Evolutionary conservation across 2,329 filamentous ascomycete genomes (phyloP).

Genomic region (Metarhizium rileyi): DNA sequence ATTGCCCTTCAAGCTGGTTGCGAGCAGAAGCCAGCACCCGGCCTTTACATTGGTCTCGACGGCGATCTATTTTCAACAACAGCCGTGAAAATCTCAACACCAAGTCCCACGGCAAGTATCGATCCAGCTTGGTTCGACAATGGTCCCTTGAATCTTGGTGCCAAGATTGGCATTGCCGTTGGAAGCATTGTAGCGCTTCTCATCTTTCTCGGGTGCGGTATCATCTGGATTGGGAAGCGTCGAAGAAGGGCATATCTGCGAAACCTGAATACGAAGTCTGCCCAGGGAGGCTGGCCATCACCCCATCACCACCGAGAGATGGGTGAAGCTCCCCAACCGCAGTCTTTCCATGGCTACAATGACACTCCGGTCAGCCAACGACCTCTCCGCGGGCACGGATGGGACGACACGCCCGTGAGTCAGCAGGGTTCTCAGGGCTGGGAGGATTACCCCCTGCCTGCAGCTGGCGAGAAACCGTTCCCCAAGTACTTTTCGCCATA

Average conservation of each 20-base stretch:
- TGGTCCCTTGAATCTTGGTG: slow-evolving; percentile 40
- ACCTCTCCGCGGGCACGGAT: slow-evolving; percentile 33
- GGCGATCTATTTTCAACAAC: slow-evolving; percentile 43
- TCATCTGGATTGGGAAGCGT: slow-evolving; percentile 48
- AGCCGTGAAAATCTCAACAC: slow-evolving; percentile 39
- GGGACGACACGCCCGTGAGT: slow-evolving; percentile 47
- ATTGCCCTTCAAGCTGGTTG: slow-evolving; percentile 47
- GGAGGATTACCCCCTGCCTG: slow-evolving; percentile 43
- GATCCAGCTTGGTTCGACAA: slow-evolving; percentile 29
- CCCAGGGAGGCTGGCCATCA: slow-evolving; percentile 32
- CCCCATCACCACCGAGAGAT: slow-evolving; percentile 16
- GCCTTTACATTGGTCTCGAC: slow-evolving; percentile 37
- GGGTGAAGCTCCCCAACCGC: slow-evolving; percentile 20
- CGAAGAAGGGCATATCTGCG: slow-evolving; percentile 42
- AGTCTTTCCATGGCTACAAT: slow-evolving; percentile 8
- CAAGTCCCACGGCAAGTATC: slow-evolving; percentile 31
- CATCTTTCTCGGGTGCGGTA: slow-evolving; percentile 36
- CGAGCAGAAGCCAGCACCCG: slow-evolving; percentile 37
- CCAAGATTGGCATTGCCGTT: slow-evolving; percentile 48
- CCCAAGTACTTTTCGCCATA: slow-evolving; percentile 50
- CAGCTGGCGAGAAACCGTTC: slow-evolving; percentile 28
- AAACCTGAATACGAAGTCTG: slow-evolving; percentile 32
- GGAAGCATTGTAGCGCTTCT: slow-evolving; percentile 40
- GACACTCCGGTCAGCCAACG: slow-evolving; percentile 46
- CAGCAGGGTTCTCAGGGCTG: slow-evolving; percentile 41